These are phyloP conservation scores for Medicago arabica DNA, from an alignment of 306 rosid species.

Conservation along the genomic window DNA sequence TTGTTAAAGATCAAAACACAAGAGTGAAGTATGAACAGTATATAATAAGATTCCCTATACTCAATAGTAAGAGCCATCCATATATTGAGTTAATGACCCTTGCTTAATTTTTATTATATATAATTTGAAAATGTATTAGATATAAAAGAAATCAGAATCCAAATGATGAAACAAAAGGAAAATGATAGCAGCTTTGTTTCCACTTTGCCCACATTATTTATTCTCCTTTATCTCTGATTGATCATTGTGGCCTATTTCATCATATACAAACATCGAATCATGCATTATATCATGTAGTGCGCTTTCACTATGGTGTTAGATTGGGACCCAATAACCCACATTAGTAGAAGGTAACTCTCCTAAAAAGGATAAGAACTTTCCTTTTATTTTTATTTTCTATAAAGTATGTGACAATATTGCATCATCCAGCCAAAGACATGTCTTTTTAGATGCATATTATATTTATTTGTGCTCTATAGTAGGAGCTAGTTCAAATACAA, in stretches of 20 bases:
- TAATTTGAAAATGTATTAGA: background rate
- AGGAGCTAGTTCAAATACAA: background rate
- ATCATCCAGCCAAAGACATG: slow-evolving; percentile 30
- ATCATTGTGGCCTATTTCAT: slow-evolving; percentile 51
- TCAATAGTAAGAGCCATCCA: background rate
- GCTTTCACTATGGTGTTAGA: slow-evolving; percentile 53
- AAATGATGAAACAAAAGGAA: slow-evolving; percentile 51
- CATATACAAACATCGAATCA: slow-evolving; percentile 45
- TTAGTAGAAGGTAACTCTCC: slow-evolving; percentile 32
- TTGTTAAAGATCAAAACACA: slow-evolving; percentile 14
- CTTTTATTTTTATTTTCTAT: slow-evolving; percentile 2
- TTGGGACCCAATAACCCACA: slow-evolving; percentile 42
- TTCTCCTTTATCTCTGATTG: slow-evolving; percentile 42
- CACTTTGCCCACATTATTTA: slow-evolving; percentile 51
- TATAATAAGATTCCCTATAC: background rate
- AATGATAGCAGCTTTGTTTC: slow-evolving; percentile 54
- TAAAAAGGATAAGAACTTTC: slow-evolving; percentile 23
- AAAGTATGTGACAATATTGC: slow-evolving; percentile 34
- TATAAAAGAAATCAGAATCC: slow-evolving; percentile 12
- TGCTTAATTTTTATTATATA: slow-evolving; percentile 19
- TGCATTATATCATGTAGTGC: slow-evolving; percentile 47
- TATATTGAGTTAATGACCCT: background rate
- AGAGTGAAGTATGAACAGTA: slow-evolving; percentile 18
- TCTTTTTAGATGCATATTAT: slow-evolving; percentile 3
- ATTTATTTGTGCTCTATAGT: slow-evolving; percentile 5